phyloP scores from a whole-genome alignment of 1,139 yeast genomes.

The Petasospora fabianii region DNA sequence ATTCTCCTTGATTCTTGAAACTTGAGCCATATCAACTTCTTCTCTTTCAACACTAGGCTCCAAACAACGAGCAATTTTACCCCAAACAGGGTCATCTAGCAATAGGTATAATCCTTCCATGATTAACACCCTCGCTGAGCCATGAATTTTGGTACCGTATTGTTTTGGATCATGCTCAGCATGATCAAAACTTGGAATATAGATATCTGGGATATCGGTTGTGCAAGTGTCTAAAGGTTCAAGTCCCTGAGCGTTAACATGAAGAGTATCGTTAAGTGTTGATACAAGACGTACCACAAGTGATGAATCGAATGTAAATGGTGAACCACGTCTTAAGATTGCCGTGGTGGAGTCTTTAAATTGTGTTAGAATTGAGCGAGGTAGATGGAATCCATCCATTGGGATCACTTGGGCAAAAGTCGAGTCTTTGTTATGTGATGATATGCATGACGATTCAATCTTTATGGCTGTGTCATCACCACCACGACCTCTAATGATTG shows the following conservation, averaged over 20 bases:
- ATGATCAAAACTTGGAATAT: conserved; percentile 79
- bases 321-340: conserved; percentile 71
- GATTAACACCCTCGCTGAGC: conserved; percentile 45
- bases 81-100: conserved; percentile 50
- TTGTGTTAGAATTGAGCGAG: conserved; percentile 48
- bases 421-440: conserved; percentile 4
- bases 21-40: conserved; percentile 1
- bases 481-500: conserved; percentile 32
- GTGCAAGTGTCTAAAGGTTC: conserved; percentile 13
- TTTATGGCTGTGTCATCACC: conserved; percentile 29
- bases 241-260: conserved; percentile 7
- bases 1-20: background rate
- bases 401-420: conserved; percentile 43
- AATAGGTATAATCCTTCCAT: conserved; percentile 64
- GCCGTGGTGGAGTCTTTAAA: conserved; percentile 58
- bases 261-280: conserved; percentile 16
- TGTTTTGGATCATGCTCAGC: conserved; percentile 57
- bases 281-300: conserved; percentile 18
- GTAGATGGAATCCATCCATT: conserved; percentile 84
- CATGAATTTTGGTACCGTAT: conserved; percentile 39
- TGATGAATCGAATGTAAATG: conserved; percentile 72
- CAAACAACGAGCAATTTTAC: conserved; percentile 32
- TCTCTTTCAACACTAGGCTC: conserved; percentile 13
- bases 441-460: conserved; percentile 4
- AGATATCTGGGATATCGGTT: conserved; percentile 33